Evolutionary conservation across 2,329 filamentous ascomycete species (phyloP), one percentile per base, ranked within the genome.

Genomic region (Colletotrichum higginsianum): DNA sequence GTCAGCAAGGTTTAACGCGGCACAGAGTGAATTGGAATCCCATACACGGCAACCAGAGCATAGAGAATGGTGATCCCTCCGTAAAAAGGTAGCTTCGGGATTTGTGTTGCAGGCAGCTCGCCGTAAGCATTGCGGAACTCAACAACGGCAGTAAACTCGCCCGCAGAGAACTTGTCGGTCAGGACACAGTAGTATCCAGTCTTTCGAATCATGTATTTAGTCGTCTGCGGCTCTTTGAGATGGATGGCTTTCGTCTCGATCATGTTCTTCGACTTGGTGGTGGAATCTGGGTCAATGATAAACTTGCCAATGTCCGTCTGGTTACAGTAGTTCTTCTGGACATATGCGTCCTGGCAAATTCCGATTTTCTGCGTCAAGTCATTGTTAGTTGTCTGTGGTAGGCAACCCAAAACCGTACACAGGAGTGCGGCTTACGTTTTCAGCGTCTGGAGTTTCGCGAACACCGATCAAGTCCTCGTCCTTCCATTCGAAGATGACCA

Each of bases 181-280:
- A 94, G 90, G 71, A 99, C 92, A 78, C 96, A 99, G 82, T 98
- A 99, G 83, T 98, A 99, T 38, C 96, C 96, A 0, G 96, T 99
- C 82, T 94, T 94, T 78, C 92, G 92, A 77, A 98, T 91, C 7
- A 90, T 87, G 80, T 98, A 99, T 74, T 94, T 93, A 80, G 97
- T 90, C 2, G 91, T 87, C 23, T 83, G 80, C 1, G 94, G 88
- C 67, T 93, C 86, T 75, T 94, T 96, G 62, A 98, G 87, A 79
- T 98, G 91, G 71, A 98, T 86, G 12, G 95, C 94, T 80, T 93
- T 86, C 72, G 94, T 96, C 75, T 93, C 85, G 75, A 99, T 94
- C 60, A 92, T 82, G 75, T 89, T 93, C 70, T 88, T 88, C 38
- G 94, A 93, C 58, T 88, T 84, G 44, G 92, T 88, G 52, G 91